Percentiles rank a stretch among this genome's conserved stretches.
Evolutionary conservation across 176 grass and related monocot genomes (phyloP).

Genomic region (Canna indica): DNA sequence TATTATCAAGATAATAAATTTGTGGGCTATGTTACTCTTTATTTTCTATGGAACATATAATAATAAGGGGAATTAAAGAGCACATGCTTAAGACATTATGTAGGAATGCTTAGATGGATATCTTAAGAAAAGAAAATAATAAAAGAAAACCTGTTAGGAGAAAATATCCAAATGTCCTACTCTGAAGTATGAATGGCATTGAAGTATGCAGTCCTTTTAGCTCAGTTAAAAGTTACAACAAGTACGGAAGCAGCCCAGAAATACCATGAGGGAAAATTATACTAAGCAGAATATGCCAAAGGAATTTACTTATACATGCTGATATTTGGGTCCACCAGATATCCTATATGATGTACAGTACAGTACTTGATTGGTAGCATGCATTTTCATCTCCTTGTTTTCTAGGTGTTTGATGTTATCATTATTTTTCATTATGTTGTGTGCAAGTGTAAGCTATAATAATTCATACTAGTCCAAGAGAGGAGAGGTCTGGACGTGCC

Average conservation of each 20-base stretch:
- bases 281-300: background rate
- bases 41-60: too few species aligned
- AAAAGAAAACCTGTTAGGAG: background rate
- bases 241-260: background rate
- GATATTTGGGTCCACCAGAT: background rate
- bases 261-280: background rate
- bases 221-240: background rate
- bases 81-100: background rate
- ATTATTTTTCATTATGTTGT: background rate
- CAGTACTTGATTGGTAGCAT: background rate
- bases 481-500: conserved; percentile 25
- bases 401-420: background rate
- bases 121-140: background rate
- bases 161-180: background rate
- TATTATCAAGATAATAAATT: too few species aligned
- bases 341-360: background rate
- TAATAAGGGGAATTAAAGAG: too few species aligned
- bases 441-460: background rate
- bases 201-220: background rate
- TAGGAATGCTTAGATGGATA: background rate
- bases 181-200: background rate
- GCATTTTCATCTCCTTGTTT: background rate
- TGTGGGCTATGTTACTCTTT: too few species aligned
- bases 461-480: background rate
- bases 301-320: background rate